Percentiles rank a stretch among this genome's conserved stretches.
Conservation (phyloP, 371 early-diverging fungal species). For the Syncephalastrum contaminatum region DNA sequence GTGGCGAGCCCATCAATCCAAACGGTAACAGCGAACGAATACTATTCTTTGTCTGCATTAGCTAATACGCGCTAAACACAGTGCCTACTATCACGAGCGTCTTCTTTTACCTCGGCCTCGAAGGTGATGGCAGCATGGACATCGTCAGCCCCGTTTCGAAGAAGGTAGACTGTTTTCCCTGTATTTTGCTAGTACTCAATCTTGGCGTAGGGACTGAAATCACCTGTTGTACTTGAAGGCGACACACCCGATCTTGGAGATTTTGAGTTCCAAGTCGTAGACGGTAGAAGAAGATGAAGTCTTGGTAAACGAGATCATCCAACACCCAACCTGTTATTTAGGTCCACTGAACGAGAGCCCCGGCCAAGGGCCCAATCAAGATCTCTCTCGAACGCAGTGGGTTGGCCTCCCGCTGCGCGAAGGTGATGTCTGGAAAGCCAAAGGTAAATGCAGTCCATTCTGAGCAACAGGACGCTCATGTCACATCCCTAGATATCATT, state of each 20-base stretch:
- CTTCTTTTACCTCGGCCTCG: constrained; percentile 68
- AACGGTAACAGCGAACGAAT: constrained; percentile 18
- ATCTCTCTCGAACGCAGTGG: constrained; percentile 47
- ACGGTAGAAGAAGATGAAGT: constrained; percentile 30
- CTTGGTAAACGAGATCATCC: neutral
- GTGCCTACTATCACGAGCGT: constrained; percentile 35
- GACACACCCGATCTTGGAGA: constrained; percentile 63
- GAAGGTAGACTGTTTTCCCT: constrained; percentile 29
- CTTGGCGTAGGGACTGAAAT: constrained; percentile 35
- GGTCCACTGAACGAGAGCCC: constrained; percentile 33
- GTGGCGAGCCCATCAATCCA: constrained; percentile 60
- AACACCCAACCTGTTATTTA: neutral
- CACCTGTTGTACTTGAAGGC: constrained; percentile 53
- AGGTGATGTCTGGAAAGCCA: constrained; percentile 47
- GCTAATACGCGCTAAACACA: neutral
- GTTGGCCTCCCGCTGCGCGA: constrained; percentile 40
- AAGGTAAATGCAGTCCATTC: constrained; percentile 26
- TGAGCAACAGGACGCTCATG: neutral
- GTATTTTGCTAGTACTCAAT: neutral
- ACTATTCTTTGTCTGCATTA: neutral
- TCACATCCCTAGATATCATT: constrained; percentile 21
- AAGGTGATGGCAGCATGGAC: constrained; percentile 65
- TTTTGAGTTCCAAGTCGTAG: constrained; percentile 61
- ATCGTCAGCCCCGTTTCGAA: constrained; percentile 37
- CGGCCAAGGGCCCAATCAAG: constrained; percentile 18